phyloP scores from a whole-genome alignment of 148 eudicot genomes.

The Hydrangea macrophylla region DNA sequence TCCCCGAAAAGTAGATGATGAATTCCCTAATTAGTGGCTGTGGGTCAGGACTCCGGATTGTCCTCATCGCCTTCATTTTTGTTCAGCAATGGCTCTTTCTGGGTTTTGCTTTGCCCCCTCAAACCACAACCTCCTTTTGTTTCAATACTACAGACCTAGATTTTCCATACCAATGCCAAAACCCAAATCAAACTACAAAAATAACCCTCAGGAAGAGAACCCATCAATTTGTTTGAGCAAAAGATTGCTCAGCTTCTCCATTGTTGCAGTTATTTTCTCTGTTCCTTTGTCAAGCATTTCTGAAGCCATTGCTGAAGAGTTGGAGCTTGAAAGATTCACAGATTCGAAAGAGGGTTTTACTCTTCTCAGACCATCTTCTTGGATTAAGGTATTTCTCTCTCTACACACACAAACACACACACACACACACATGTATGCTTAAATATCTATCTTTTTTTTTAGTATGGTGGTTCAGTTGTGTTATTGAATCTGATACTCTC shows the following conservation, averaged over 20 bases:
- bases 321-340: conserved; percentile 53
- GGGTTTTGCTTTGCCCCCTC: conserved; percentile 6
- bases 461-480: too few relatives aligned
- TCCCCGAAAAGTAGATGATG: too few relatives aligned
- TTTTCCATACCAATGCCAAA: not conserved
- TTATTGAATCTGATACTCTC: too few relatives aligned
- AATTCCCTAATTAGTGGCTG: too few relatives aligned
- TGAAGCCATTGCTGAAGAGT: conserved; percentile 33
- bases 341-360: conserved; percentile 71
- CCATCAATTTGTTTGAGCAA: conserved; percentile 18
- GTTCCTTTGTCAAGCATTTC: conserved; percentile 17
- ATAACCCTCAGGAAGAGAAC: not conserved
- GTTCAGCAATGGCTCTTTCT: conserved; percentile 2
- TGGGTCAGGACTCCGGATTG: too few relatives aligned
- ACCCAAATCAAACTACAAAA: not conserved
- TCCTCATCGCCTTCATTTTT: too few relatives aligned
- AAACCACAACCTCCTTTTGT: not conserved
- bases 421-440: too few relatives aligned
- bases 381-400: conserved; percentile 45
- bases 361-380: conserved; percentile 71
- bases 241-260: conserved; percentile 49
- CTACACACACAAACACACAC: too few relatives aligned
- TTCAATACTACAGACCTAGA: too few relatives aligned
- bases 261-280: conserved; percentile 36
- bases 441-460: too few relatives aligned